phyloP scores from a whole-genome alignment of 805 yeast species.

The Yamadazyma laniorum region DNA sequence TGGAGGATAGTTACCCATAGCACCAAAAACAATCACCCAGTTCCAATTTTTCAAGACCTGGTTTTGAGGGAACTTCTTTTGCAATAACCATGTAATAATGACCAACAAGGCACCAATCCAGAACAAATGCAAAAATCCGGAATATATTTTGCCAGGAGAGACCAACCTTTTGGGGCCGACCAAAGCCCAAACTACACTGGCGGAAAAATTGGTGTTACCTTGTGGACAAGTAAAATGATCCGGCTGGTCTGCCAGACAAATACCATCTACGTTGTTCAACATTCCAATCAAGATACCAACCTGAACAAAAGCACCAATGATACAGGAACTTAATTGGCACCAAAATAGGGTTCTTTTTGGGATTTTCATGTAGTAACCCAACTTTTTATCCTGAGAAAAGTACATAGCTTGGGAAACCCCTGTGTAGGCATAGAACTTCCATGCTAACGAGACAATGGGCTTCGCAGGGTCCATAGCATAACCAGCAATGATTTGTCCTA shows the following conservation, averaged over 20 bases:
- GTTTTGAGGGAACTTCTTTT: slow-evolving; percentile 37
- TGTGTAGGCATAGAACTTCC: slow-evolving; percentile 46
- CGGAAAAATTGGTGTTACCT: slow-evolving; percentile 38
- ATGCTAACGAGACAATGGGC: slow-evolving; percentile 45
- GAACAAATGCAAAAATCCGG: slow-evolving; percentile 34
- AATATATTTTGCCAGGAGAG: slow-evolving; percentile 12
- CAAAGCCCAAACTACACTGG: slow-evolving; percentile 40
- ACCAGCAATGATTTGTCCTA: slow-evolving; percentile 27
- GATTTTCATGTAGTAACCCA: slow-evolving; percentile 42
- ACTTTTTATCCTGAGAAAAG: slow-evolving; percentile 45
- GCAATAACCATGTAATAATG: slow-evolving; percentile 31
- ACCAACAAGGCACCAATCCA: slow-evolving; percentile 35
- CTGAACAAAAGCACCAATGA: slow-evolving; percentile 33
- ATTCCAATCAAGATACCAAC: slow-evolving; percentile 25
- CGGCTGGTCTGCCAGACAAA: slow-evolving; percentile 24
- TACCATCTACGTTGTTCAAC: slow-evolving; percentile 28
- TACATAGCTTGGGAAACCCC: slow-evolving; percentile 43
- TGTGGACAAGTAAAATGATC: slow-evolving; percentile 39
- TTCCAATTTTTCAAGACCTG: slow-evolving; percentile 36
- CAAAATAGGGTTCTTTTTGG: slow-evolving; percentile 28
- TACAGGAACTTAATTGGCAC: slow-evolving; percentile 37
- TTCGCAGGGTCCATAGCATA: slow-evolving; percentile 42
- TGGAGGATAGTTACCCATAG: slow-evolving; percentile 62
- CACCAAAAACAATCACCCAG: slow-evolving; percentile 33
- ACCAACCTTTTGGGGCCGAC: slow-evolving; percentile 20